Evolutionary conservation across 352 stramenopile genomes (phyloP), one percentile per base, ranked within the genome.

Genomic region (Phytophthora cajani): DNA sequence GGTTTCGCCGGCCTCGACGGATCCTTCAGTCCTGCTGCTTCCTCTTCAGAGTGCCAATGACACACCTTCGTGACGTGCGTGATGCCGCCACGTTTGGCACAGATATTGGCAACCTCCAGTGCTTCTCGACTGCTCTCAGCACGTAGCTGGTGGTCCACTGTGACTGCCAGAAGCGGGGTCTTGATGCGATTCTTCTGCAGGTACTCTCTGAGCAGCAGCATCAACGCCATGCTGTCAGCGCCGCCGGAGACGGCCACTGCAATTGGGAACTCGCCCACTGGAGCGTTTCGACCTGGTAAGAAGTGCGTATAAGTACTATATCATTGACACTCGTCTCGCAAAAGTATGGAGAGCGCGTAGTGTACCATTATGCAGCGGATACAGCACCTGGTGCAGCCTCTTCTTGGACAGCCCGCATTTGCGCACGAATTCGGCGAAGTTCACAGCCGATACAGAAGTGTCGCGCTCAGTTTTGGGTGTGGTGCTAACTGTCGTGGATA

Each of bases 161-260:
- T 95, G 65, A 96, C 85, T 7, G 86, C 89, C 19, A 96, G 67
- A 10, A 96, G 79, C 44, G 84, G 82, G 10, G 83, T 91, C 32
- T 75, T 61, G 40, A 93, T 82, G 36, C 64, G 25, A 11, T 82
- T 76, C 7, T 64, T n/a, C 11, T 75, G 64, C 14, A 95, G 42
- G 57, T 88, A 87, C 58, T 95, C 85, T 10, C 71, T 80, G 14
- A 96, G 74, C 44, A 96, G 58, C 49, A 95, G 78, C 74, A 88
- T 85, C 55, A 96, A 62, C 25, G 89, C 85, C 82, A 94, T 92
- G 61, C 87, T 95, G 66, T 96, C 89, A 2, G 82, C 87, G 7
- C 89, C 89, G 12, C 89, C 89, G 0, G 89, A 96, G 19, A 93
- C 60, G 23, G 86, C 89, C 21, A 95, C 82, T 21, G 88, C 87